Percentiles rank a stretch among this genome's conserved stretches.
Evolutionary conservation across 306 rosid species (phyloP).

Genomic region (Vigna hirtella): DNA sequence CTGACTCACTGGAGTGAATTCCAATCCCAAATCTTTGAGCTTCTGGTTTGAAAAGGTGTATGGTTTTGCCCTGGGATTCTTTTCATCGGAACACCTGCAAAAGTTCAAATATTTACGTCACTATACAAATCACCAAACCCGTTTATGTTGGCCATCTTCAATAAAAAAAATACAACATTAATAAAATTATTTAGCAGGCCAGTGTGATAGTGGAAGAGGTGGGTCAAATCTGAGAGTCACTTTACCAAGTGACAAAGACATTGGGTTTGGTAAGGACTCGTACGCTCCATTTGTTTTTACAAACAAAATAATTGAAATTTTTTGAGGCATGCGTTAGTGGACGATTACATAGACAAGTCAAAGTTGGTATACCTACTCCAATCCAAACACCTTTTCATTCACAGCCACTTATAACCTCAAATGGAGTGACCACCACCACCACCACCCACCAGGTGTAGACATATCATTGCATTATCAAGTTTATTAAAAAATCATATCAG

Average conservation of each 20-base stretch:
- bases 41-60: constrained; percentile 78
- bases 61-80: constrained; percentile 78
- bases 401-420: background rate
- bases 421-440: background rate
- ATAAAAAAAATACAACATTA: background rate
- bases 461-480: background rate
- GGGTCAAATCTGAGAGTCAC: background rate
- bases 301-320: background rate
- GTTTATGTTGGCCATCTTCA: background rate
- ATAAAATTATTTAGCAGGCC: background rate
- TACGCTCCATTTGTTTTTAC: constrained; percentile 43
- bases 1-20: constrained; percentile 79
- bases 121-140: background rate
- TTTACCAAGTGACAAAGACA: constrained; percentile 38
- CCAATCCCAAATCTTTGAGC: constrained; percentile 81
- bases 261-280: constrained; percentile 55
- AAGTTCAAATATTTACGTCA: background rate
- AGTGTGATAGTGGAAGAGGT: constrained; percentile 10
- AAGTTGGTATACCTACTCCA: constrained; percentile 61
- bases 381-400: background rate
- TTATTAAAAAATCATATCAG: background rate
- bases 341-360: constrained; percentile 40
- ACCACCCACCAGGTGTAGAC: background rate
- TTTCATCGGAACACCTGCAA: constrained; percentile 80
- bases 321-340: constrained; percentile 22